These are phyloP conservation scores for Porcisia deanei DNA, from an alignment of 208 protist genomes.

Conservation along the genomic window DNA sequence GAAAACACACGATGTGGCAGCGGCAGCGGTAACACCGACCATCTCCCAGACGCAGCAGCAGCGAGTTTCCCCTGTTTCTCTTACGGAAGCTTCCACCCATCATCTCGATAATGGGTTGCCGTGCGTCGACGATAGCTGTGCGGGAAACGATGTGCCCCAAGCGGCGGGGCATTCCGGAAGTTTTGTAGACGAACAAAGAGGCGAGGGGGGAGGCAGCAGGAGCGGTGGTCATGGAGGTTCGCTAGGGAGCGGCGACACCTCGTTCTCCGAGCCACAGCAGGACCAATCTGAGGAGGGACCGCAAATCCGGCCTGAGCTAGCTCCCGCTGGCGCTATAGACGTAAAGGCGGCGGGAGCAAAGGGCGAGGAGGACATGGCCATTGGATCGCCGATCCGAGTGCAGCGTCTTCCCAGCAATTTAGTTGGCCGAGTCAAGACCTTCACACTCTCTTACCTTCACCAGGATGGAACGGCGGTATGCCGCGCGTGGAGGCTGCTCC, in stretches of 20 bases:
- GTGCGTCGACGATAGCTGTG: background rate
- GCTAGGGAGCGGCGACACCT: background rate
- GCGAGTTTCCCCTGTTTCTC: background rate
- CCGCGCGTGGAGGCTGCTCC: constrained; percentile 72
- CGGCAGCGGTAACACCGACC: background rate
- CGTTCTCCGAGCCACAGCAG: background rate
- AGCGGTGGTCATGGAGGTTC: background rate
- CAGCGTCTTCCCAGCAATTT: constrained; percentile 26
- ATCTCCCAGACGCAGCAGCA: background rate
- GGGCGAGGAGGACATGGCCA: constrained; percentile 3
- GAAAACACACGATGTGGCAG: background rate
- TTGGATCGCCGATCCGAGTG: constrained; percentile 27
- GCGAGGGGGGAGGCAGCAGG: background rate
- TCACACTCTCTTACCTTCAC: constrained; percentile 67
- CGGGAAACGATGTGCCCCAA: background rate
- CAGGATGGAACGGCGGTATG: constrained; percentile 69
- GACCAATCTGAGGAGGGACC: background rate
- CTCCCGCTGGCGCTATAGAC: background rate
- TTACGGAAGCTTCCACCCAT: background rate
- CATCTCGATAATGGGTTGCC: background rate
- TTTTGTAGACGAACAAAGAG: background rate
- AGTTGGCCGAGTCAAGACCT: constrained; percentile 54
- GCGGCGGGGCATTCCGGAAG: background rate
- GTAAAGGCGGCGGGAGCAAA: background rate
- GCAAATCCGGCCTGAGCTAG: background rate